These are phyloP conservation scores for Enterospora canceri DNA, from an alignment of 371 early-diverging fungal genomes.

Conservation along the genomic window DNA sequence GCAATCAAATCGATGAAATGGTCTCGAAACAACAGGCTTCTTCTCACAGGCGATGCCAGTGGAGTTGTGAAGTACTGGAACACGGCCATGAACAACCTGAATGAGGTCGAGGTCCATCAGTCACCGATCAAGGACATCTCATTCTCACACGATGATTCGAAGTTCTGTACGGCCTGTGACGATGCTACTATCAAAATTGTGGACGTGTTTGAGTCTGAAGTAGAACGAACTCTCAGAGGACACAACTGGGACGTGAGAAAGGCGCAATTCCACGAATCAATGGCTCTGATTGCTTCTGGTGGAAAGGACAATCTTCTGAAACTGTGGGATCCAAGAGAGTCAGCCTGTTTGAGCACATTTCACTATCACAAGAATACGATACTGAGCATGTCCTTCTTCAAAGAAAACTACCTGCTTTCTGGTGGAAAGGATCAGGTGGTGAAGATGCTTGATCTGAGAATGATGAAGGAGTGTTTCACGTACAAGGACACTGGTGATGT, in stretches of 20 bases:
- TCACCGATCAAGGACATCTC: conserved; percentile 74
- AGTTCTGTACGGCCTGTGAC: conserved; percentile 91
- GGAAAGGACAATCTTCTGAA: conserved; percentile 91
- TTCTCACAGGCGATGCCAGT: conserved; percentile 82
- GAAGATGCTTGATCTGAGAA: conserved; percentile 82
- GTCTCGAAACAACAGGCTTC: conserved; percentile 85
- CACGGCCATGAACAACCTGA: conserved; percentile 88
- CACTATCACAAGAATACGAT: conserved; percentile 91
- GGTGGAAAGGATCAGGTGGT: conserved; percentile 84
- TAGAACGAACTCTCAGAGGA: conserved; percentile 64
- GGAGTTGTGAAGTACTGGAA: conserved; percentile 98
- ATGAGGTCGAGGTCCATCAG: conserved; percentile 76
- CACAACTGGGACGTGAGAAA: conserved; percentile 98
- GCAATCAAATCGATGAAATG: conserved; percentile 88
- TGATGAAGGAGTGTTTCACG: conserved; percentile 76
- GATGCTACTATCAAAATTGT: conserved; percentile 89
- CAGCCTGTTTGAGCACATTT: conserved; percentile 72
- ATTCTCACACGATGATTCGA: conserved; percentile 72
- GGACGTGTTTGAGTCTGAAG: conserved; percentile 73
- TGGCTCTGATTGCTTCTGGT: conserved; percentile 84
- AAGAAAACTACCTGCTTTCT: conserved; percentile 82
- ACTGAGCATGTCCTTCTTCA: conserved; percentile 75
- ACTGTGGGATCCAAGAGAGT: conserved; percentile 92
- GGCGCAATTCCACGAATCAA: conserved; percentile 90
- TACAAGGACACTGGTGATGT: conserved; percentile 83